Evolutionary conservation across 1,139 yeast genomes (phyloP).

Genomic region (Pichiaceae sp.): DNA sequence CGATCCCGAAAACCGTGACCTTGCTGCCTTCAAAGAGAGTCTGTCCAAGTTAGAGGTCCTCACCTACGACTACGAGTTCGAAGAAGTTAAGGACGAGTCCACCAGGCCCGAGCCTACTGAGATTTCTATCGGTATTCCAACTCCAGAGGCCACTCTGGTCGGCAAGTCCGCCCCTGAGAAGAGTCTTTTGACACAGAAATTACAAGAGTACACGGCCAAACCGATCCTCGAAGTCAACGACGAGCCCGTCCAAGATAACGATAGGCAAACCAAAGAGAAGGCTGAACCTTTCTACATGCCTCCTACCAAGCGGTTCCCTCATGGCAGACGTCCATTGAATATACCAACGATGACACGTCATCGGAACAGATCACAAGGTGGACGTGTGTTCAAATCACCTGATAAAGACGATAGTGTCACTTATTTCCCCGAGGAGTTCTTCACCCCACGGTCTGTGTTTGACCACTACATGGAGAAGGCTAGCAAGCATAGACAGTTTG

Average conservation of each 20-base stretch:
- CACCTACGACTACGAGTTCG: slow-evolving; percentile 64
- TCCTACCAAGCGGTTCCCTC: slow-evolving; percentile 5
- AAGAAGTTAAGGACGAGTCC: slow-evolving; percentile 26
- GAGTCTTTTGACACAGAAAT: not conserved
- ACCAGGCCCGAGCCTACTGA: no score
- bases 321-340: slow-evolving; percentile 32
- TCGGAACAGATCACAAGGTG: slow-evolving; percentile 18
- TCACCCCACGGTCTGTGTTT: slow-evolving; percentile 70
- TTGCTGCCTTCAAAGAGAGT: slow-evolving; percentile 51
- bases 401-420: slow-evolving; percentile 7
- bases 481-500: slow-evolving; percentile 25
- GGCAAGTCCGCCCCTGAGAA: slow-evolving; percentile 1
- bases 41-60: slow-evolving; percentile 54
- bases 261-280: not conserved
- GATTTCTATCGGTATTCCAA: not conserved
- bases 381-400: slow-evolving; percentile 10
- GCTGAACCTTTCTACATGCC: not conserved
- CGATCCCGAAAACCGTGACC: slow-evolving; percentile 80
- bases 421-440: slow-evolving; percentile 61
- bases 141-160: not conserved
- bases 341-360: slow-evolving; percentile 26
- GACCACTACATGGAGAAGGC: slow-evolving; percentile 67
- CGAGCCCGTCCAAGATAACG: not conserved
- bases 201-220: not conserved
- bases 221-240: not conserved